Evolutionary conservation across 345 rosid species (phyloP), one percentile per base, ranked within the genome.

Genomic region (Eucalyptus albens): DNA sequence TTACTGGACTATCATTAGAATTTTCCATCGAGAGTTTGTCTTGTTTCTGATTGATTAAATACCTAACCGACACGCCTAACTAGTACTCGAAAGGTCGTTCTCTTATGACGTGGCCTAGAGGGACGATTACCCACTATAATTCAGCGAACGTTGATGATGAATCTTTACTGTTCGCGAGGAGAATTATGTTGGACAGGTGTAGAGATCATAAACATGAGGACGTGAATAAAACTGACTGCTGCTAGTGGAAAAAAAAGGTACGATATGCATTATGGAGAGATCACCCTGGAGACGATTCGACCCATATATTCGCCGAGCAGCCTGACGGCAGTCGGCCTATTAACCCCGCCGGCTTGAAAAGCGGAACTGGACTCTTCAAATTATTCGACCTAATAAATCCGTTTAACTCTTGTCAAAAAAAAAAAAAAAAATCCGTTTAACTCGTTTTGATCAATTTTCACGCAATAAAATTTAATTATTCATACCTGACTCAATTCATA

Each of bases 21-120:
- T 53, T 21, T 0, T 21, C 9, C 11, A 8, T 53, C 5, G 5
- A 53, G 9, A 53, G 8, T 10, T 53, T 53, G 26, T 1, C 59
- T 53, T 21, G 26, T 2, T 53, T 21, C 59, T 0, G 0, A 6
- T 16, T 16, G 21, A 6, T 51, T 51, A 51, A 17, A 51, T 2
- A 51, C 11, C 2, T 8, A 8, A 9, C 1, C 11, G 2, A 3
- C 26, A 21, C 26, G 26, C 59, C 21, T 19, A 53, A 53, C 26
- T 53, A 21, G 59, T 21, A 21, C 59, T 9, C 24, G 59, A 21
- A 53, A 53, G 59, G 59, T 53, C 26, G 24, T 8, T 53, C 11
- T 19, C 59, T 8, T 3, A 53, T 53, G 59, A 53, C 26, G 59
- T 21, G 11, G 51, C 51, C 51, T 50, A 5, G 17, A 50, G 51